A percentile compares a stretch with the other conserved stretches of the same genome.
phyloP scores from a whole-genome alignment of 139 green algal genomes.

The Chlorella sp. region DNA sequence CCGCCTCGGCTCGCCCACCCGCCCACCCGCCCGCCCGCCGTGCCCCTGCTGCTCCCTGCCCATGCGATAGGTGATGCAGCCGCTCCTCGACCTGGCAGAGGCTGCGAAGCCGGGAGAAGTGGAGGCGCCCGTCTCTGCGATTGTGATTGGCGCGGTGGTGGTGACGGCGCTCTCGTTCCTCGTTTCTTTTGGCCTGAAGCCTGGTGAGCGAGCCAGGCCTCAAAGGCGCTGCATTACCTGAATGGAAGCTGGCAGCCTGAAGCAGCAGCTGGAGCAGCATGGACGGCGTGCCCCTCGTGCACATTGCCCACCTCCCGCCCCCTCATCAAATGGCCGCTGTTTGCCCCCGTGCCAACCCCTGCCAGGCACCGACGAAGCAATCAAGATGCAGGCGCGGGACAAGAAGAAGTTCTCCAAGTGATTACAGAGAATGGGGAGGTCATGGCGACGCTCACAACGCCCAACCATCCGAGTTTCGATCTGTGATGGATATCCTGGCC shows the following conservation, averaged over 20 bases:
- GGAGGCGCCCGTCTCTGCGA: conserved; percentile 25
- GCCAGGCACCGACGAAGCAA: conserved; percentile 28
- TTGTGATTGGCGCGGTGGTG: conserved; percentile 18
- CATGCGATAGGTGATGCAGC: background rate
- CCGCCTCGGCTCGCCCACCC: background rate
- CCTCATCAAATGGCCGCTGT: background rate
- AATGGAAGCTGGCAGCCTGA: background rate
- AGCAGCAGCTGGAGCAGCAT: background rate
- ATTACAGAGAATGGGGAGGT: background rate
- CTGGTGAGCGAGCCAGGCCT: background rate
- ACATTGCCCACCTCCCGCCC: background rate
- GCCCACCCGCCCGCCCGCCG: no score
- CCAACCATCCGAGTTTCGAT: no score
- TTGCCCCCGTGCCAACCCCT: background rate
- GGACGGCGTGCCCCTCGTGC: background rate
- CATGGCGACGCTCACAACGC: no score
- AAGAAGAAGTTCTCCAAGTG: conserved; percentile 30
- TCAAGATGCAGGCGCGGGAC: conserved; percentile 40
- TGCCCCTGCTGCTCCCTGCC: no score
- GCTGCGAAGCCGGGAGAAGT: conserved; percentile 15
- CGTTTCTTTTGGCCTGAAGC: conserved; percentile 13
- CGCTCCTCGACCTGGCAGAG: background rate
- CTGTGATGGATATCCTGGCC: no score
- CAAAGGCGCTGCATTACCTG: background rate
- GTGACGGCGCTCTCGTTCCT: conserved; percentile 1